These are phyloP conservation scores for Yamadazyma pseudoaaseri DNA, from an alignment of 1,139 yeast genomes.

Conservation along the genomic window DNA sequence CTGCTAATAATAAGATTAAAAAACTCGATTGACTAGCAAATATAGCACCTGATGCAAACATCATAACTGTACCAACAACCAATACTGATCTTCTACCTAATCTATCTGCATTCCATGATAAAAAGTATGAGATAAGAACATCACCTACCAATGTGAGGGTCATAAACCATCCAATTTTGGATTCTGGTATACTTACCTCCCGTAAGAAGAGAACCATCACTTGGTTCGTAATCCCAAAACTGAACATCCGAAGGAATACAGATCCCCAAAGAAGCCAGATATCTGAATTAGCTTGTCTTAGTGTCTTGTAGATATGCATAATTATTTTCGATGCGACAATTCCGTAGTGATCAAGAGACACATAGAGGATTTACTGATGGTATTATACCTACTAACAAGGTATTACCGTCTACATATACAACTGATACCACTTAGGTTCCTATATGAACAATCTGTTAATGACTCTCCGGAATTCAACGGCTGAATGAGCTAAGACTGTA, in stretches of 20 bases:
- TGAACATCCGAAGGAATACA: slow-evolving; percentile 68
- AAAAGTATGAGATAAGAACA: slow-evolving; percentile 63
- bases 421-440: too few relatives aligned
- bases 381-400: too few relatives aligned
- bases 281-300: slow-evolving; percentile 42
- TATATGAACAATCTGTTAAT: too few relatives aligned
- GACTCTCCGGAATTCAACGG: too few relatives aligned
- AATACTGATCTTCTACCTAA: slow-evolving; percentile 72
- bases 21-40: slow-evolving; percentile 55
- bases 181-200: slow-evolving; percentile 53
- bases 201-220: slow-evolving; percentile 70
- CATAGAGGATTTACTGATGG: too few relatives aligned
- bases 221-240: slow-evolving; percentile 83
- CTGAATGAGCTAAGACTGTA: too few relatives aligned
- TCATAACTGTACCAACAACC: slow-evolving; percentile 63
- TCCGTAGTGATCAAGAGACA: background rate
- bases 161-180: slow-evolving; percentile 77
- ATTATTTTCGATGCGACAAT: background rate
- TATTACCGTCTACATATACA: too few relatives aligned
- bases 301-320: slow-evolving; percentile 15
- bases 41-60: slow-evolving; percentile 66
- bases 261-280: slow-evolving; percentile 67
- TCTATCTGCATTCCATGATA: slow-evolving; percentile 79
- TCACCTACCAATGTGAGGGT: slow-evolving; percentile 80
- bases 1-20: slow-evolving; percentile 58